These are phyloP conservation scores for Parastagonospora nodorum DNA, from an alignment of 2,329 filamentous ascomycete species.

Conservation along the genomic window DNA sequence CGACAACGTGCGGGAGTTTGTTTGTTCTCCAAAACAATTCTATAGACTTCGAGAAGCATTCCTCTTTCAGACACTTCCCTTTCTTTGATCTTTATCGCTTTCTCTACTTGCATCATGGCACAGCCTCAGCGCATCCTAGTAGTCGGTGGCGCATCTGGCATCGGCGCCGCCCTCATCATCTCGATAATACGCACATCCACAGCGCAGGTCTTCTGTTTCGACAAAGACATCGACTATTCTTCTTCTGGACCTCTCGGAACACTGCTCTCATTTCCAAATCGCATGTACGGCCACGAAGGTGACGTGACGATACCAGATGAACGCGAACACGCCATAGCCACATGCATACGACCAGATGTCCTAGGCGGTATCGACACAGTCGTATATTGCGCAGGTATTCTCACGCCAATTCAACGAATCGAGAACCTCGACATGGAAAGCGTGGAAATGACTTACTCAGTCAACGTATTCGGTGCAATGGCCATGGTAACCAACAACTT, in stretches of 20 bases:
- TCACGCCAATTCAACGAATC: conserved; percentile 26
- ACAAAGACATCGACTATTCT: conserved; percentile 14
- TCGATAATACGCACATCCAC: neutral
- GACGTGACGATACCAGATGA: conserved; percentile 11
- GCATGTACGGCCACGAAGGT: conserved; percentile 8
- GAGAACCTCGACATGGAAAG: conserved; percentile 23
- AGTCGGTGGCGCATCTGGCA: conserved; percentile 30
- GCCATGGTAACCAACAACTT: conserved; percentile 20
- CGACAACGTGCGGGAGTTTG: neutral
- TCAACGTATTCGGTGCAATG: conserved; percentile 34
- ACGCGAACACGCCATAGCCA: conserved; percentile 13
- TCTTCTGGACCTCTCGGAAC: neutral
- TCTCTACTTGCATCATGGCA: neutral
- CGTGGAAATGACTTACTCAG: conserved; percentile 23
- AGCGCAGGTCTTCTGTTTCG: conserved; percentile 13
- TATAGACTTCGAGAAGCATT: neutral
- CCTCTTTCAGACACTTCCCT: neutral
- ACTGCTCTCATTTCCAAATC: neutral
- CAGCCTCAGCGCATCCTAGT: conserved; percentile 25
- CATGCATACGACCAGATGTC: conserved; percentile 11
- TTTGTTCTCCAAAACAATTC: neutral
- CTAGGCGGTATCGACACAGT: conserved; percentile 28
- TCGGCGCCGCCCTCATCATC: conserved; percentile 12
- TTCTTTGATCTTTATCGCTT: neutral
- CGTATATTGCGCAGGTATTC: conserved; percentile 29